These are phyloP conservation scores for Ailanthus altissimus DNA, from an alignment of 345 rosid genomes.

Conservation along the genomic window DNA sequence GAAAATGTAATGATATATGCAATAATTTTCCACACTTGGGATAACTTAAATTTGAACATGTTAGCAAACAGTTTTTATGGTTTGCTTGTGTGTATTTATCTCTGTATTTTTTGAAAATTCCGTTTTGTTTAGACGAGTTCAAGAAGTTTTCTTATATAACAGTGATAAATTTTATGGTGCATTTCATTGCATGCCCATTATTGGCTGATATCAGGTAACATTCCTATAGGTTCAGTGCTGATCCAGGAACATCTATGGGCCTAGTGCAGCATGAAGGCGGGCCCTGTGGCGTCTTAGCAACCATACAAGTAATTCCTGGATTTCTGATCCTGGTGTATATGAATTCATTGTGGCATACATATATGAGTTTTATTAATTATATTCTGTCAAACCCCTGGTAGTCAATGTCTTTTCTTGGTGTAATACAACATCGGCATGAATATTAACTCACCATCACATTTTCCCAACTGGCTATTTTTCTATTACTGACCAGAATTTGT, in stretches of 20 bases:
- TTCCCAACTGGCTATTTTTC: not conserved
- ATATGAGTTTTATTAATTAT: conserved; percentile 13
- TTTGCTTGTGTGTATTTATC: conserved; percentile 5
- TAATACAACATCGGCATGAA: not conserved
- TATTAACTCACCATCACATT: not conserved
- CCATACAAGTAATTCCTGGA: conserved; percentile 73
- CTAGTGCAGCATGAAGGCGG: conserved; percentile 99
- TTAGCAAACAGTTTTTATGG: not conserved
- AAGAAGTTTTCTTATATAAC: not conserved
- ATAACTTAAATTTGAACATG: not conserved
- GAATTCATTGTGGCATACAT: conserved; percentile 11
- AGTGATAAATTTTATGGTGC: not conserved
- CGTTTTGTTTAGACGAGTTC: conserved; percentile 11
- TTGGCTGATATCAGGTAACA: conserved; percentile 31
- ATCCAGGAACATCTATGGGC: conserved; percentile 97
- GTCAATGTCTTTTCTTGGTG: not conserved
- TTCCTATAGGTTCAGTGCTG: conserved; percentile 84
- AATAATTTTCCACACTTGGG: not conserved
- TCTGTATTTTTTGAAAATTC: conserved; percentile 2
- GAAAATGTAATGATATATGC: not conserved
- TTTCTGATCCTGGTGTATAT: conserved; percentile 30
- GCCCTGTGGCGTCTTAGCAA: conserved; percentile 98
- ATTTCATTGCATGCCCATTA: conserved; percentile 18
- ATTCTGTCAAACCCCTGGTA: not conserved
- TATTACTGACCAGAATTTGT: not conserved